Base-by-base conservation (phyloP, 768 basidiomycete species). In the Suillus subluteus region DNA sequence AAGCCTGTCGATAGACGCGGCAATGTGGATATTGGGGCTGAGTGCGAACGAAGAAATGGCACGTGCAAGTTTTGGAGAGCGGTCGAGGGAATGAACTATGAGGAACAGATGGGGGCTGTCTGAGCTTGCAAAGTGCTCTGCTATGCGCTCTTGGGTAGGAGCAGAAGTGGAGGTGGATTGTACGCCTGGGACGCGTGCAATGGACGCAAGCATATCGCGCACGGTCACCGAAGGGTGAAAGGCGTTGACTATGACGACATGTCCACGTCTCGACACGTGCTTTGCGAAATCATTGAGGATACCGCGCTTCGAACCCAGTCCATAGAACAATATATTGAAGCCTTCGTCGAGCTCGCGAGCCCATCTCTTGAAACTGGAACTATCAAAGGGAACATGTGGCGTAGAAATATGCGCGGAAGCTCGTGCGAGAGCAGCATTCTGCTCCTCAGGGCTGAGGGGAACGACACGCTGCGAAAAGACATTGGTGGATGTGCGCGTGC, bases 41-140 rank as follows among this genome's bases (percentile, higher is more conserved):
- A 88, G 84, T 0, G 91, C 91, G 54, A 98, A 85, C 21, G 91
- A 81, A 0, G 89, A 86, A 44, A 99, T 84, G 48, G 85, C 82
- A 1, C 91, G 82, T 72, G 88, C 87, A 23, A 88, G 81, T 70
- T 89, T 90, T 23, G 84, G 71, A 1, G 83, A 76, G 46, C 94
- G 91, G 72, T 98, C 96, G 76, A 98, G 88, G 79, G 93, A 96
- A 82, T 99, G 95, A 30, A 98, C 80, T 73, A 97, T 78, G 67
- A 99, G 80, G 74, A 88, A 95, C 50, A 99, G 81, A 56, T 84
- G 85, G 59, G 74, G 73, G 48, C 43, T 40, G 9, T 59, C 63
- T 12, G 67, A 54, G 41, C 44, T 69, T 0, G 84, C 74, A 73
- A 92, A 90, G 73, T 88, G 87, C 30, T 88, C 82, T 71, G 87